phyloP scores from a whole-genome alignment of 805 yeast species.

The Teunomyces aglyptinius region DNA sequence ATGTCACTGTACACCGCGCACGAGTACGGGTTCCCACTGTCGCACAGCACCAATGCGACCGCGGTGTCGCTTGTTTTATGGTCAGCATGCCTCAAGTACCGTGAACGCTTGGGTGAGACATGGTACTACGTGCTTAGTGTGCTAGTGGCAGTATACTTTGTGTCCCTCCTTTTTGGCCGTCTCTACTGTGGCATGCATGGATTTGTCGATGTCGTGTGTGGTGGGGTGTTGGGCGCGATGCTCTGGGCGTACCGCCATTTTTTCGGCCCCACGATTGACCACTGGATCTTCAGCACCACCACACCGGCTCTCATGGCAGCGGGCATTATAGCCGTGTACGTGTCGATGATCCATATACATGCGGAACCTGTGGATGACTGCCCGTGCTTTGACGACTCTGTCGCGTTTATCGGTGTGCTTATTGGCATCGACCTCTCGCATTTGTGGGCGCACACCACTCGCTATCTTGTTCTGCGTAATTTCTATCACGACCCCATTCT shows the following conservation, averaged over 20 bases:
- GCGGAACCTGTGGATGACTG: slow-evolving; percentile 88
- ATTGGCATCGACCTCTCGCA: slow-evolving; percentile 70
- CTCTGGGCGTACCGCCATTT: slow-evolving; percentile 49
- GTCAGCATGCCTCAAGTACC: slow-evolving; percentile 9
- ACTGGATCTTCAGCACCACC: slow-evolving; percentile 31
- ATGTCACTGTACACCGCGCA: slow-evolving; percentile 86
- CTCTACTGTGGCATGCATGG: slow-evolving; percentile 99
- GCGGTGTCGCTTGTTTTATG: slow-evolving; percentile 59
- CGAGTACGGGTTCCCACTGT: slow-evolving; percentile 93
- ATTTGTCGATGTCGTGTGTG: slow-evolving; percentile 67
- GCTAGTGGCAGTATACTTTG: slow-evolving; percentile 47
- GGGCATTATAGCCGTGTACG: slow-evolving; percentile 39
- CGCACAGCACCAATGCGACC: slow-evolving; percentile 94
- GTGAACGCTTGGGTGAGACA: background rate
- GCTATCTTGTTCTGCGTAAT: slow-evolving; percentile 21
- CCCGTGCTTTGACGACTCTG: slow-evolving; percentile 94
- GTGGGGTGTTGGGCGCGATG: slow-evolving; percentile 59
- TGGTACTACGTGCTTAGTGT: slow-evolving; percentile 13
- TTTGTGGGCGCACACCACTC: slow-evolving; percentile 44
- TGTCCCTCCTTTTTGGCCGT: slow-evolving; percentile 73
- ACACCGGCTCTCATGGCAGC: slow-evolving; percentile 28
- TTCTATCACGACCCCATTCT: slow-evolving; percentile 28
- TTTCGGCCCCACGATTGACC: slow-evolving; percentile 46
- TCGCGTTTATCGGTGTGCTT: slow-evolving; percentile 87
- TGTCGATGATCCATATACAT: slow-evolving; percentile 61